Base-by-base conservation (phyloP, 2,329 filamentous ascomycete species). In the Shiraia sp. region DNA sequence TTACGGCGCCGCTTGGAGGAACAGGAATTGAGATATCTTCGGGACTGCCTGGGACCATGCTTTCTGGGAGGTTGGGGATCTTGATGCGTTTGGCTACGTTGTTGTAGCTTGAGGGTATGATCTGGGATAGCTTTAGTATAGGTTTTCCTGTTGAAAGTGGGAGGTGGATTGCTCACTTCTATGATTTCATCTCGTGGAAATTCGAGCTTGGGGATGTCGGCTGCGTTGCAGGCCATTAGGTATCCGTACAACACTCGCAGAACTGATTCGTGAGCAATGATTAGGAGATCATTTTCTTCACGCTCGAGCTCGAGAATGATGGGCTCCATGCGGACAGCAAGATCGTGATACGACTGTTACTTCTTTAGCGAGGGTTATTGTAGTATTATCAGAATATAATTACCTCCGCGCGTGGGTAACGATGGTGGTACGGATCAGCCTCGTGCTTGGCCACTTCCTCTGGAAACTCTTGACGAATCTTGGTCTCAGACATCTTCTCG, bases 131-230 rank as follows among this genome's bases (percentile, higher is more conserved):
- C 3, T 26, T 33, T 29, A 26, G 32, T 26, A 32, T 9, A 31
- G n/a, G 32, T 49, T 28, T 27, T 16, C 26, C 16, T 25, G n/a
- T 4, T 25, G 12, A 23, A 37, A 15, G 13, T 34, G n/a, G 34
- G 46, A 22, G 14, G 10, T 13, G 62, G 40, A 57, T 51, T 26
- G 14, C 71, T 57, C 66, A 82, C 83, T 77, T 99, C 93, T 55
- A 99, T 96, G 64, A 99, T 97, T 68, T 99, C 90, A 65, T 99
- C 87, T 30, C 93, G 87, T 3, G 93, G 93, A 62, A 99, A 99
- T 54, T 90, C 88, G 48, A 99, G 81, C 56, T 85, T 87, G 3
- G 93, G 93, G 49, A 99, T 99, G 63, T 95, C 90, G 69, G 87
- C 87, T 7, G 95, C 91, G 66, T 92, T 93, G 73, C 93, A 97